Base-by-base conservation (phyloP, 495 filamentous ascomycete genomes). In the Penicillium alfredii region DNA sequence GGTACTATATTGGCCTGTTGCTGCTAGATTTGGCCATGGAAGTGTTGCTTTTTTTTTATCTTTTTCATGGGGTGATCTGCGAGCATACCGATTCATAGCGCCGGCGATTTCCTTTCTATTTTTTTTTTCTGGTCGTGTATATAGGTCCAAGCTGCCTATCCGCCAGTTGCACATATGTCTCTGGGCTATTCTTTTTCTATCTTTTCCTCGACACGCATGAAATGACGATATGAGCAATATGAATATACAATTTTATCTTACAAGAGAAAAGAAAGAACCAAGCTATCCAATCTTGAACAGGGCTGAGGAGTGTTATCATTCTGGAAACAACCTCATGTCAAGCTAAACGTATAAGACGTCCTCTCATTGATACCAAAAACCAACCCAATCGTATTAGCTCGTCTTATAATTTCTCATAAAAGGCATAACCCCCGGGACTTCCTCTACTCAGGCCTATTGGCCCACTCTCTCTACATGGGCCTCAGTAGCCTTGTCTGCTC, bases 191-290 rank as follows among this genome's bases (percentile, higher is more conserved):
- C 13, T 23, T 40, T 24, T 24, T 36, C 28, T 42, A 15, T 29
- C 27, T 24, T 18, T 36, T 29, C 35, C 13, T 49, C 33, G 49
- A 53, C 33, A 9, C 24, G 20, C 15, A 52, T 45, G 49, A 52
- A 35, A 36, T 42, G 25, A 52, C 30, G 45, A 53, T 11, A 18
- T 36, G 3, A n/a, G 23, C 3, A 25, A 25, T n/a, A n/a, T n/a
- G n/a, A n/a, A n/a, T n/a, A n/a, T n/a, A 25, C 8, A 25, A 8
- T 25, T 8, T 25, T 25, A 25, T 5, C 2, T 25, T 9, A n/a
- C 5, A 25, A 7, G 23, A 25, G 2, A n/a, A 25, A 25, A 8
- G 2, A 15, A 33, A 11, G 8, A n/a, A 19, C 28, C 23, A 30
- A 39, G 21, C 32, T 9, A 8, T 20, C 25, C 10, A 11, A 26